These are phyloP conservation scores for Calvatia gigantea DNA, from an alignment of 768 basidiomycete species.

Conservation along the genomic window DNA sequence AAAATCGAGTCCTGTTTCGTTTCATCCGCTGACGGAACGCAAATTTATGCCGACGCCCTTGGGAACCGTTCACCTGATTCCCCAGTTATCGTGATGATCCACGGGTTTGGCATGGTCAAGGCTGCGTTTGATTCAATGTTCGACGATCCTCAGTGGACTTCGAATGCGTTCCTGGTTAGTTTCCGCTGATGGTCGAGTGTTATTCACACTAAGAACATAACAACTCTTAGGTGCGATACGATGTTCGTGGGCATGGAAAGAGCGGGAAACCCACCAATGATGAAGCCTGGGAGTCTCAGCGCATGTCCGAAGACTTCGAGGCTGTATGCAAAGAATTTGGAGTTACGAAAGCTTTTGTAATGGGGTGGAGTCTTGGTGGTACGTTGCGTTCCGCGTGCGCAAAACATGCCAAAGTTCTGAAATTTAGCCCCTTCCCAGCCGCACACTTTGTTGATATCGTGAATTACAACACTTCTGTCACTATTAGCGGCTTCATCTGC, in stretches of 20 bases:
- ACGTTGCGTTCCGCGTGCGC: neutral
- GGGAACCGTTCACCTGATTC: conserved; percentile 24
- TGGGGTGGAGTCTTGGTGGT: conserved; percentile 28
- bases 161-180: conserved; percentile 21
- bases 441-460: conserved; percentile 25
- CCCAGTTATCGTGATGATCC: conserved; percentile 32
- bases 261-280: conserved; percentile 24
- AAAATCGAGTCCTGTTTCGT: neutral
- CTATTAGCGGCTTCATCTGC: conserved; percentile 24
- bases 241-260: conserved; percentile 29
- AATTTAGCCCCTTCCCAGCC: conserved; percentile 1
- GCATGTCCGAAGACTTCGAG: conserved; percentile 27
- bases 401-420: neutral
- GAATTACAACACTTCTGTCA: conserved; percentile 21
- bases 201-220: neutral
- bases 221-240: conserved; percentile 17
- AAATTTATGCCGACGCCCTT: conserved; percentile 29
- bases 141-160: conserved; percentile 21
- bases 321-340: conserved; percentile 27
- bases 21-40: conserved; percentile 28
- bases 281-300: conserved; percentile 24
- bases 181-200: neutral
- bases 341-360: conserved; percentile 25
- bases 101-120: conserved; percentile 27
- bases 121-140: conserved; percentile 31